A percentile compares a stretch with the other conserved stretches of the same genome.
Evolutionary conservation across 257 asterid species (phyloP).

Genomic region (Hygrophila difformis): DNA sequence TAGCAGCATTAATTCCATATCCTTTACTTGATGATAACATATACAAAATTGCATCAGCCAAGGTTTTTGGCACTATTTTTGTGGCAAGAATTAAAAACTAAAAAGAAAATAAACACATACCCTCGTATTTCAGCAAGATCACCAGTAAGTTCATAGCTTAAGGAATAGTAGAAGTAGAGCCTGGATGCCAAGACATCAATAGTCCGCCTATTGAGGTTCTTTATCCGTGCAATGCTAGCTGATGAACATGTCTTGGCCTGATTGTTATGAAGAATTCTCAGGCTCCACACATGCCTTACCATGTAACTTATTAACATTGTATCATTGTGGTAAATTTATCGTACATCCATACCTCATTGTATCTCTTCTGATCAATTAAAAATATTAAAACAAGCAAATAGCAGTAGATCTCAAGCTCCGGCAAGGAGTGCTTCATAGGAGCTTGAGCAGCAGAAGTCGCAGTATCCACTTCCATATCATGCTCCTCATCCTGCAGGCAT

Average conservation of each 20-base stretch:
- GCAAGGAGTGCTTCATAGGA: conserved; percentile 50
- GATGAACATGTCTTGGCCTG: conserved; percentile 92
- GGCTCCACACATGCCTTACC: conserved; percentile 8
- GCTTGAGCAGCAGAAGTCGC: conserved; percentile 53
- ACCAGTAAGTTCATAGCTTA: conserved; percentile 80
- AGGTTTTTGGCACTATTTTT: not conserved
- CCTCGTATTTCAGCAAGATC: conserved; percentile 89
- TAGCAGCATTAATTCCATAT: conserved; percentile 9
- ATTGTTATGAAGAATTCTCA: conserved; percentile 16
- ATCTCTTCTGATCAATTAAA: conserved; percentile 73
- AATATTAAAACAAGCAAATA: conserved; percentile 67
- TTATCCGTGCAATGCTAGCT: conserved; percentile 77
- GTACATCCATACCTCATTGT: conserved; percentile 41
- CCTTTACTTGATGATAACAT: too few species aligned
- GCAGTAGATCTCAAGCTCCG: conserved; percentile 79
- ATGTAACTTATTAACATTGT: not conserved
- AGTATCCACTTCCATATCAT: conserved; percentile 77
- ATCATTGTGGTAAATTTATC: conserved; percentile 5
- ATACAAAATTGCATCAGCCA: conserved; percentile 3
- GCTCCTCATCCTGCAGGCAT: conserved; percentile 51
- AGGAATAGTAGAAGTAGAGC: conserved; percentile 76
- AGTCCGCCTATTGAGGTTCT: conserved; percentile 68
- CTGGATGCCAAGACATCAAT: conserved; percentile 82
- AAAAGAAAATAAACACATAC: conserved; percentile 27
- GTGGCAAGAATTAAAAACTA: conserved; percentile 9